Evolutionary conservation across 1,284 basidiomycete species (phyloP).

Genomic region (Naganishia sp.): DNA sequence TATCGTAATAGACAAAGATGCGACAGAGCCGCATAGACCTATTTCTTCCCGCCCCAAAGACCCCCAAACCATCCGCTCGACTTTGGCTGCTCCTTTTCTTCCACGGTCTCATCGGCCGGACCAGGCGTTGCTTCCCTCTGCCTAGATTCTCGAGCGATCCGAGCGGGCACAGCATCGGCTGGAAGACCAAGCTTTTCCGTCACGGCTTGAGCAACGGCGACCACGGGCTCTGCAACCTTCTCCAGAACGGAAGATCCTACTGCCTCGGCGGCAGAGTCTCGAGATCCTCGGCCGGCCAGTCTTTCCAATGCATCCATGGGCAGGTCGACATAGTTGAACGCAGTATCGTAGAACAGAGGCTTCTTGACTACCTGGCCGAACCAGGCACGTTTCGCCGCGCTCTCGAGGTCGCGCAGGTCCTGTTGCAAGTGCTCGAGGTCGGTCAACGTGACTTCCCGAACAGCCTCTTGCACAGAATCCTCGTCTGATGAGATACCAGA

Average conservation of each 20-base stretch:
- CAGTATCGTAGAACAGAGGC: conserved; percentile 87
- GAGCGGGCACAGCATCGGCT: conserved; percentile 13
- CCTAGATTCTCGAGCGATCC: conserved; percentile 34
- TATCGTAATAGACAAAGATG: too few species aligned
- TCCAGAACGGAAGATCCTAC: conserved; percentile 25
- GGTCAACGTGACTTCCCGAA: conserved; percentile 38
- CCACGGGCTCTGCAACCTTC: conserved; percentile 24
- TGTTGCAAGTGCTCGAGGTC: conserved; percentile 61
- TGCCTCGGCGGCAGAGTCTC: conserved; percentile 36
- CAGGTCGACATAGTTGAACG: conserved; percentile 85
- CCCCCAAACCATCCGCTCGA: conserved; percentile 34
- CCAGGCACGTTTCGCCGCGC: conserved; percentile 72
- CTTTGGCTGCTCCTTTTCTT: conserved; percentile 28
- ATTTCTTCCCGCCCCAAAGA: conserved; percentile 33
- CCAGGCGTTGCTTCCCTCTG: conserved; percentile 35
- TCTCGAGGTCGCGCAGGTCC: conserved; percentile 58
- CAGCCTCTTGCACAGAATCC: conserved; percentile 42
- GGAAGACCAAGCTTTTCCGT: conserved; percentile 13
- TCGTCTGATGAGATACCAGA: conserved; percentile 36
- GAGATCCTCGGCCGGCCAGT: conserved; percentile 63
- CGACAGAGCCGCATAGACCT: background rate
- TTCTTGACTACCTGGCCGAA: conserved; percentile 79
- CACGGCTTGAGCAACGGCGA: conserved; percentile 18
- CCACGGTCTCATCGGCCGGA: conserved; percentile 27
- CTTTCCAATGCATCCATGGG: conserved; percentile 74